Evolutionary conservation across 1,284 basidiomycete genomes (phyloP).

Genomic region (Boletus mariae): DNA sequence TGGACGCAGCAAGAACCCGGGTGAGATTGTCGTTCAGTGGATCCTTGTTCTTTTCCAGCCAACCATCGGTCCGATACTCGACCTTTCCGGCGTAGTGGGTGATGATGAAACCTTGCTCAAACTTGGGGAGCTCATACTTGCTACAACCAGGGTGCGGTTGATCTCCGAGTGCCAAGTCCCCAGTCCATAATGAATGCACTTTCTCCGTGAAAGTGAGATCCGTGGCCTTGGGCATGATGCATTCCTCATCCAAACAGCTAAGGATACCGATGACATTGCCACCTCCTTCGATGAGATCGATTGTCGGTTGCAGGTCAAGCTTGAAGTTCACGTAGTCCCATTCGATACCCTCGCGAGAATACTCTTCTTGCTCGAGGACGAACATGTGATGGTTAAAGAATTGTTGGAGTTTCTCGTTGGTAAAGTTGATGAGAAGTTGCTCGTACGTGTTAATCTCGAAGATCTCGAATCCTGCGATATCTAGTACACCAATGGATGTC

Average conservation of each 20-base stretch:
- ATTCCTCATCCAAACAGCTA: conserved; percentile 95
- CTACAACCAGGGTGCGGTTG: conserved; percentile 67
- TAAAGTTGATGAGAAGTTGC: conserved; percentile 98
- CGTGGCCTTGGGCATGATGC: conserved; percentile 98
- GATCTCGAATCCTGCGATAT: conserved; percentile 99
- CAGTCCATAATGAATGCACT: conserved; percentile 71
- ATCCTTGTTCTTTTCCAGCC: conserved; percentile 99
- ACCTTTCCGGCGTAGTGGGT: conserved; percentile 97
- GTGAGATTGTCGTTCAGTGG: conserved; percentile 97
- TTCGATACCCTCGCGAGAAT: conserved; percentile 93
- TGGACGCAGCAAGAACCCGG: conserved; percentile 81
- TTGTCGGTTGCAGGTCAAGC: conserved; percentile 95
- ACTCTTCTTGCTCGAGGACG: conserved; percentile 98
- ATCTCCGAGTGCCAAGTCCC: conserved; percentile 45
- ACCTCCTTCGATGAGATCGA: conserved; percentile 92
- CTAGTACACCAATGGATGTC: conserved; percentile 96
- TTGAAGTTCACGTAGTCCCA: conserved; percentile 99
- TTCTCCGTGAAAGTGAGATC: conserved; percentile 96
- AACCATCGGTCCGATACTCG: conserved; percentile 93
- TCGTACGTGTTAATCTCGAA: conserved; percentile 91
- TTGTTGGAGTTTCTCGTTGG: conserved; percentile 95
- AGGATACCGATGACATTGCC: conserved; percentile 81
- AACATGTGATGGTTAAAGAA: conserved; percentile 99
- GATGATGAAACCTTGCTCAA: conserved; percentile 93
- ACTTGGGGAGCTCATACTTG: conserved; percentile 87